Base-by-base conservation (phyloP, 1,284 basidiomycete genomes). In the Somion occarium region DNA sequence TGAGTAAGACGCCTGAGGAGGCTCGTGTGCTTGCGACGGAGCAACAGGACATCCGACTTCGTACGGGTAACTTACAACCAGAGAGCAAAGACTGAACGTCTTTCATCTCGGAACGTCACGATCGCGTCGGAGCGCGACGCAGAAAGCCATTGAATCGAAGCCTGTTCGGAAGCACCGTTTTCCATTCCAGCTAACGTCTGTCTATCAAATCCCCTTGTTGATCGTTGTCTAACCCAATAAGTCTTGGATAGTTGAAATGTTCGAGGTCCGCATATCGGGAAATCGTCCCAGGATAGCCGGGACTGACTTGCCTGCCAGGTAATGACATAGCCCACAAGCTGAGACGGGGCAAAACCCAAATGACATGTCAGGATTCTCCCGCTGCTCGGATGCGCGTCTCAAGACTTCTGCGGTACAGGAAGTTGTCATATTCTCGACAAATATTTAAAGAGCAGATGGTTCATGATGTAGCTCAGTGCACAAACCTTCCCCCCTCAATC, bases 171-270 rank as follows among this genome's bases (percentile, higher is more conserved):
- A 43, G 42, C 19, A 43, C 42, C 19, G 42, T 43, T 43, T 43
- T 43, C 42, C 42, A 43, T 43, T 43, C 42, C 42, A 43, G 19
- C 11, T 22, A 23, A 43, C 15, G 43, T 22, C 22, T 27, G 19
- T 27, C 25, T 27, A 46, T 46, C 44, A 46, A n/a, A n/a, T n/a
- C n/a, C n/a, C 24, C 5, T 30, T 34, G 22, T 46, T 46, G 44
- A 46, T 15, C 11, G 18, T 34, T 46, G 44, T 27, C 44, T 46
- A 46, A 46, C 44, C 44, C 22, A 46, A 46, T 22, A 25, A 18
- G 44, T 46, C 24, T 24, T 27, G 44, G 19, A 46, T 34, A 46
- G 30, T 43, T 7, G 30, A 34, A n/a, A n/a, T n/a, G 38, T 39
- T 24, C 24, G 42, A 43, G 24, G n/a, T 43, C 42, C 39, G 19